Percentiles rank a stretch among this genome's conserved stretches.
phyloP scores from a whole-genome alignment of 2,329 filamentous ascomycete species.

The Pseudocercospora vitis region DNA sequence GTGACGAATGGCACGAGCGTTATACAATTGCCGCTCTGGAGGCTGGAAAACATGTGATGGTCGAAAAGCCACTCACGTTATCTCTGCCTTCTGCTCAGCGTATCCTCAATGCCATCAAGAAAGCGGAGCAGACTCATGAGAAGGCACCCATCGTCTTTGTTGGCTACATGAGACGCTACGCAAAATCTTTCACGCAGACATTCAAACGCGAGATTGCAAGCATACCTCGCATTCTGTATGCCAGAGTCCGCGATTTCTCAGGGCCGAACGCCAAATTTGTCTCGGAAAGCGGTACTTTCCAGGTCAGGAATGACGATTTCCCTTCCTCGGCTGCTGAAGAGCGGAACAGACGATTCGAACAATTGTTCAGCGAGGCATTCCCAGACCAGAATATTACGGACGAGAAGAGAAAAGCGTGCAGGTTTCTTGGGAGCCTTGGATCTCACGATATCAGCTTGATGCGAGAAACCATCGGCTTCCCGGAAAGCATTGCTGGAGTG shows the following conservation, averaged over 20 bases:
- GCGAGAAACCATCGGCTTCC: slow-evolving; percentile 55
- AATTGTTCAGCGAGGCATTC: slow-evolving; percentile 39
- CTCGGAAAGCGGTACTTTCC: slow-evolving; percentile 50
- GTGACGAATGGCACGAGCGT: slow-evolving; percentile 57
- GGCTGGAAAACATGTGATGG: slow-evolving; percentile 56
- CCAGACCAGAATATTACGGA: slow-evolving; percentile 34
- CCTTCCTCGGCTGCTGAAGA: slow-evolving; percentile 30
- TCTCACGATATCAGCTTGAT: slow-evolving; percentile 57
- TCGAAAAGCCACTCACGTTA: slow-evolving; percentile 61
- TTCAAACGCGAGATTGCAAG: slow-evolving; percentile 54
- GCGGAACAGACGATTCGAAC: slow-evolving; percentile 27
- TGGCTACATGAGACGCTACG: slow-evolving; percentile 63
- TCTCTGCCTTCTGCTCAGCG: slow-evolving; percentile 48
- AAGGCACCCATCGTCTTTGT: slow-evolving; percentile 55
- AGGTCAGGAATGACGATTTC: slow-evolving; percentile 25
- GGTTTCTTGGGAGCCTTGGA: slow-evolving; percentile 52
- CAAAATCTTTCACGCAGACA: slow-evolving; percentile 54
- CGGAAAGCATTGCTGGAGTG: slow-evolving; percentile 48
- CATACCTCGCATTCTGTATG: slow-evolving; percentile 57
- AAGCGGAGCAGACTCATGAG: slow-evolving; percentile 31
- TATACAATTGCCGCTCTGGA: slow-evolving; percentile 55
- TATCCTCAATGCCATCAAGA: slow-evolving; percentile 53
- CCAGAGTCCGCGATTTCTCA: slow-evolving; percentile 54
- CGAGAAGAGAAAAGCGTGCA: slow-evolving; percentile 38
- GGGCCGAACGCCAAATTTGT: slow-evolving; percentile 56